Conservation (phyloP, 1,284 basidiomycete genomes). For the Coniferiporia weirii region DNA sequence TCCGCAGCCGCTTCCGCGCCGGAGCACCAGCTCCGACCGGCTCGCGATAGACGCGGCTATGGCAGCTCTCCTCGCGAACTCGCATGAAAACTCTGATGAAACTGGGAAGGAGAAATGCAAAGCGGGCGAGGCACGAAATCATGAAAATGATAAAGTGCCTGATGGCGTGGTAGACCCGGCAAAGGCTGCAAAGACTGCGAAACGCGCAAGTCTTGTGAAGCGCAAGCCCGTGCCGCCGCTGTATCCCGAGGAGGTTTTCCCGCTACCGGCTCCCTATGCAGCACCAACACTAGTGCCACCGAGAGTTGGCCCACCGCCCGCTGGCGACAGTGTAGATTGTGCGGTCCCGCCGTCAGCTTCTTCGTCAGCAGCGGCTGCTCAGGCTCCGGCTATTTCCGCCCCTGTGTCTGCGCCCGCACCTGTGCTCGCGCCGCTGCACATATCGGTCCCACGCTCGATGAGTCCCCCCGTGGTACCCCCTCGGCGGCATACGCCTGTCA, state of each 20-base stretch:
- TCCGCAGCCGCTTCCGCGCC: neutral
- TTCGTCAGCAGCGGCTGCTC: neutral
- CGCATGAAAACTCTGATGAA: neutral
- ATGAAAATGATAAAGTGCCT: no score
- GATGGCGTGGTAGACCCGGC: neutral
- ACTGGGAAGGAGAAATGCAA: neutral
- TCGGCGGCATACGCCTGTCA: neutral
- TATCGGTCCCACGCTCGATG: neutral
- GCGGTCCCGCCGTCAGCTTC: neutral
- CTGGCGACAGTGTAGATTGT: neutral
- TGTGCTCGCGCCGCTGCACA: neutral
- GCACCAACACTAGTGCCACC: neutral
- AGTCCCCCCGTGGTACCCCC: neutral
- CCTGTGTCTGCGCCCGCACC: neutral
- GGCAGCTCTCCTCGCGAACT: neutral
- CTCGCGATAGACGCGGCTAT: neutral
- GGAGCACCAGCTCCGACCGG: conserved; percentile 5
- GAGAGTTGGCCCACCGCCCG: no score
- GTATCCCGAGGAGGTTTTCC: conserved; percentile 10
- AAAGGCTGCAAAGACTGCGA: neutral
- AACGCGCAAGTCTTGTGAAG: conserved; percentile 16
- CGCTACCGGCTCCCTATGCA: neutral
- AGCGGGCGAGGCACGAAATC: no score
- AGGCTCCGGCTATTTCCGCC: neutral
- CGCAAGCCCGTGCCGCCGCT: conserved; percentile 17